Base-by-base conservation (phyloP, 225 moss, liverwort and hornwort species). In the Antitrichia curtipendula region DNA sequence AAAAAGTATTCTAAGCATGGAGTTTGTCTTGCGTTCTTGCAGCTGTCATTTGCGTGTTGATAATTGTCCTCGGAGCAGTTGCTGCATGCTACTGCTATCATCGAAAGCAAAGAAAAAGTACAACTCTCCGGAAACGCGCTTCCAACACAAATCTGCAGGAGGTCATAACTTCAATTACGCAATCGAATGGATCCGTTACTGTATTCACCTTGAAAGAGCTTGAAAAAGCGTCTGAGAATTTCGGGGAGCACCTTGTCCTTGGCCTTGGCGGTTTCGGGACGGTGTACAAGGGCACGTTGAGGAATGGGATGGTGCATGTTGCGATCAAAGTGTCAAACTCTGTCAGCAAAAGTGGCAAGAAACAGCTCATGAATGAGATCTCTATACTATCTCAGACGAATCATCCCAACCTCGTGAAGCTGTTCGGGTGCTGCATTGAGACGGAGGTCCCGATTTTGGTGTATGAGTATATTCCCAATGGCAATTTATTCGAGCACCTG, bases 261-360 rank as follows among this genome's bases (percentile, higher is more conserved):
- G 98, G 97, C 19, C 93, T 95, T 28, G 98, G 98, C 38, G 97
- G 97, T n/a, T 98, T 92, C 83, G 98, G 97, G 59, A 97, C 96
- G 59, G 98, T 98, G 57, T 98, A 96, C 86, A 96, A 95, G 86
- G 98, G 95, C 77, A 94, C 91, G 19, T 60, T 98, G 83, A 85
- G 63, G 54, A 94, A 95, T 77, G 98, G 98, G 16, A 91, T 94
- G 83, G 87, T 93, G 13, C 93, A 93, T n/a, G 94, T 98, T 5
- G 98, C 97, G 12, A 94, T 97, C 81, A 97, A 98, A 90, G 90
- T 96, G 78, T 98, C 96, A 58, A 98, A 98, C 86, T 92, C 96
- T 82, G 94, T 87, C 83, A 94, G 94, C 75, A 97, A 95, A 49
- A 93, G 93, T 20, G 98, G 96, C 78, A 97, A 98, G 92, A 89